These are phyloP conservation scores for Bondarzewia mesenterica DNA, from an alignment of 1,284 basidiomycete genomes.

Conservation along the genomic window DNA sequence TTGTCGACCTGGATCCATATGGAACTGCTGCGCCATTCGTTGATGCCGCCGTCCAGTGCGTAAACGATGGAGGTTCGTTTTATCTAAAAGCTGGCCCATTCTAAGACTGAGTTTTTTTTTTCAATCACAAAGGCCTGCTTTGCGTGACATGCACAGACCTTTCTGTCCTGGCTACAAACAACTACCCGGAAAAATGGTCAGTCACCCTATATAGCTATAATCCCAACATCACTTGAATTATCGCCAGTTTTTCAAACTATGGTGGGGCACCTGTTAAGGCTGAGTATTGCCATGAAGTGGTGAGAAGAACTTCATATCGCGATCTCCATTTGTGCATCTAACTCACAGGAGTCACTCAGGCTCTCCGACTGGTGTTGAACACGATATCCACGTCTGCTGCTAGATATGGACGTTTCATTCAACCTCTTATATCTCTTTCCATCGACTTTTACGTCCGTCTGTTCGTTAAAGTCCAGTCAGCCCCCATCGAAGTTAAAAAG, in stretches of 20 bases:
- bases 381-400: slow-evolving; percentile 81
- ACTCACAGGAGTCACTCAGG: slow-evolving; percentile 34
- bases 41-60: slow-evolving; percentile 90
- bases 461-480: slow-evolving; percentile 76
- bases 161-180: slow-evolving; percentile 87
- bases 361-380: slow-evolving; percentile 84
- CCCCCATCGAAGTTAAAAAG: slow-evolving; percentile 85
- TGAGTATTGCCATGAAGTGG: slow-evolving; percentile 92
- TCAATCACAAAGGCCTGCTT: slow-evolving; percentile 76
- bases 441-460: slow-evolving; percentile 98
- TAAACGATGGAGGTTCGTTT: slow-evolving; percentile 74
- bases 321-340: neutral
- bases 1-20: slow-evolving; percentile 96
- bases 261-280: slow-evolving; percentile 89
- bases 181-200: slow-evolving; percentile 96
- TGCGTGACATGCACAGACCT: slow-evolving; percentile 97
- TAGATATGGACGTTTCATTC: slow-evolving; percentile 88
- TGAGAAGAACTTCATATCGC: slow-evolving; percentile 33
- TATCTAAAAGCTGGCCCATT: neutral
- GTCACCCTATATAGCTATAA: slow-evolving; percentile 7
- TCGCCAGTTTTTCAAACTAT: slow-evolving; percentile 82
- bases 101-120: neutral
- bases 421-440: slow-evolving; percentile 87
- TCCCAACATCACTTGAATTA: neutral
- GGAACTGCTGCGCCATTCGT: slow-evolving; percentile 96